Conservation (phyloP, 1,284 basidiomycete species). For the Ustilago shanxiensis region DNA sequence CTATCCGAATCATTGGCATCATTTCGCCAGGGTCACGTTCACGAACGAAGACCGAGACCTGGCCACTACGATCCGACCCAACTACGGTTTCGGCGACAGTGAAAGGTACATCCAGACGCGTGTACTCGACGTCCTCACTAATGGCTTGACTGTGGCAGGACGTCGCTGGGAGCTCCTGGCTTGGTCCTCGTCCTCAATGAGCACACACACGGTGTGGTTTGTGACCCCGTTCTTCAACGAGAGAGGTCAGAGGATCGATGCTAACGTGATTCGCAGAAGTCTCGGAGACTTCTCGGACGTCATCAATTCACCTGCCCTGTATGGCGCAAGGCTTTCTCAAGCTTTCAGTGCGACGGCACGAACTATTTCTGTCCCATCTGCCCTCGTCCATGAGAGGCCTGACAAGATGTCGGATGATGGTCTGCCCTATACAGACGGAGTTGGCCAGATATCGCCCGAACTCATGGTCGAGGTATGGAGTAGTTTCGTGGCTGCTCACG, state of each 20-base stretch:
- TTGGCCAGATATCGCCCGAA: slow-evolving; percentile 33
- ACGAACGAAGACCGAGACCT: slow-evolving; percentile 33
- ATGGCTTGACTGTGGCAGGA: slow-evolving; percentile 31
- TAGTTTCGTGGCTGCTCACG: slow-evolving; percentile 21
- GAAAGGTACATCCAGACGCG: slow-evolving; percentile 22
- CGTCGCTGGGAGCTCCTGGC: slow-evolving; percentile 37
- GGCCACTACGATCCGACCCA: slow-evolving; percentile 29
- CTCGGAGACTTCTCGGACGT: slow-evolving; percentile 42
- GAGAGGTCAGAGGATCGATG: slow-evolving; percentile 15
- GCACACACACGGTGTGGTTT: slow-evolving; percentile 40
- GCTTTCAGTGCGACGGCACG: slow-evolving; percentile 47
- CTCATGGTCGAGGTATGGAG: slow-evolving; percentile 45
- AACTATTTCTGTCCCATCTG: slow-evolving; percentile 13
- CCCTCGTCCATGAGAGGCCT: background rate
- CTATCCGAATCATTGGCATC: slow-evolving; percentile 29
- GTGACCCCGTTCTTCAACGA: slow-evolving; percentile 24
- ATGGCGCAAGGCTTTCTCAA: slow-evolving; percentile 41
- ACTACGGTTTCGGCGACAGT: slow-evolving; percentile 25
- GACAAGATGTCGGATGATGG: background rate
- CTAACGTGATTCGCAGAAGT: slow-evolving; percentile 25
- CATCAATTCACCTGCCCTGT: slow-evolving; percentile 23
- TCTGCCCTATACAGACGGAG: slow-evolving; percentile 29
- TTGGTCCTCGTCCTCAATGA: slow-evolving; percentile 43
- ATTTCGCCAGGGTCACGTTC: slow-evolving; percentile 40
- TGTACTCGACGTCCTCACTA: slow-evolving; percentile 24